These are phyloP conservation scores for Aurantiochytrium sp. DNA, from an alignment of 108 stramenopile genomes.

Conservation along the genomic window DNA sequence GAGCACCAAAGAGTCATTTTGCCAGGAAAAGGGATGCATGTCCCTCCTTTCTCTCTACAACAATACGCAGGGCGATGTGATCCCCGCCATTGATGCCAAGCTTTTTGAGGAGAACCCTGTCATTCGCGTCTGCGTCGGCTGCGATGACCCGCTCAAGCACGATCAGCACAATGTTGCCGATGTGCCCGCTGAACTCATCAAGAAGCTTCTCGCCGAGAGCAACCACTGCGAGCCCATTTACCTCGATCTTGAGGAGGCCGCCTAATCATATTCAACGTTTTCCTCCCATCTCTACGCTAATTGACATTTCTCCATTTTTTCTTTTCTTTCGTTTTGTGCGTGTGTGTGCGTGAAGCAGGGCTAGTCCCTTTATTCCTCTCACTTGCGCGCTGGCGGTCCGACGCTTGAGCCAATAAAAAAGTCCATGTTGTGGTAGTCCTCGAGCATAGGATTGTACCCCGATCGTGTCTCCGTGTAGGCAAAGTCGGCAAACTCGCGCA, in stretches of 20 bases:
- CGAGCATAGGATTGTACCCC: conserved; percentile 7
- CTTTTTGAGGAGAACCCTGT: background rate
- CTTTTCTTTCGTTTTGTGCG: too few species aligned
- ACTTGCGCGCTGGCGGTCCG: too few species aligned
- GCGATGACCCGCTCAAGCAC: conserved; percentile 5
- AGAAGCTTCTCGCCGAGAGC: background rate
- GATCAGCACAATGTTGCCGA: background rate
- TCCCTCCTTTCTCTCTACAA: background rate
- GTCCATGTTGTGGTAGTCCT: conserved; percentile 8
- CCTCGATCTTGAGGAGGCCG: background rate
- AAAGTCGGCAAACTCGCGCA: background rate
- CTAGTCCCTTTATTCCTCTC: background rate
- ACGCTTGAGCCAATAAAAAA: background rate
- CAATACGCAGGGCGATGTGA: background rate
- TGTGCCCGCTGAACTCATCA: background rate
- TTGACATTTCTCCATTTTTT: background rate
- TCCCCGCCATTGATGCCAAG: background rate
- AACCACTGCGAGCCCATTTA: background rate
- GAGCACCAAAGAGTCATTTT: background rate
- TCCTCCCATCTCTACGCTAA: background rate
- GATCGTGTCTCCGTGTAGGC: background rate
- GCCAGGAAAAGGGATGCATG: conserved; percentile 18
- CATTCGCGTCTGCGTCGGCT: conserved; percentile 1
- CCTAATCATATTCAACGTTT: background rate
- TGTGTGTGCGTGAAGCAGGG: too few species aligned